A percentile compares a stretch with the other conserved stretches of the same genome.
Evolutionary conservation across 2,329 filamentous ascomycete genomes (phyloP).

Genomic region (Ophiostoma novo-ulmi): DNA sequence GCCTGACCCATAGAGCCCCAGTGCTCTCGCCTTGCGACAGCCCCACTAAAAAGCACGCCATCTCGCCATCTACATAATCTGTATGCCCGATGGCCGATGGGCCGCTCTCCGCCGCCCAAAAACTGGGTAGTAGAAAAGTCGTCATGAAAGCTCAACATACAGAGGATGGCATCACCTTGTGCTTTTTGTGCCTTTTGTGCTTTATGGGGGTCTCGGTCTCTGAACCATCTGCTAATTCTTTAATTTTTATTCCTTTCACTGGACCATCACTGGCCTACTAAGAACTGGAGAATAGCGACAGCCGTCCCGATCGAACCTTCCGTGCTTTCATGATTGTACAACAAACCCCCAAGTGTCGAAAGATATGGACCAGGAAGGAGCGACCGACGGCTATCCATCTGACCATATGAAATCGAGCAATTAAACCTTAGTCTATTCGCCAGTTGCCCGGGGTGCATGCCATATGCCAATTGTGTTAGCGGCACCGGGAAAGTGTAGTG

Average conservation of each 20-base stretch:
- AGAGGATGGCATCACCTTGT: slow-evolving; percentile 18
- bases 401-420: slow-evolving; percentile 23
- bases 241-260: background rate
- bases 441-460: slow-evolving; percentile 21
- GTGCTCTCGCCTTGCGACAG: slow-evolving; percentile 19
- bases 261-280: slow-evolving; percentile 3
- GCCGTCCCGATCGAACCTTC: slow-evolving; percentile 21
- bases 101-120: slow-evolving; percentile 17
- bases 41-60: slow-evolving; percentile 35
- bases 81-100: slow-evolving; percentile 22
- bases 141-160: slow-evolving; percentile 17
- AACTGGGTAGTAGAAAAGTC: slow-evolving; percentile 17
- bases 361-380: slow-evolving; percentile 10
- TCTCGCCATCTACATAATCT: slow-evolving; percentile 34
- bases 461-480: slow-evolving; percentile 20
- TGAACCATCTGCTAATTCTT: background rate
- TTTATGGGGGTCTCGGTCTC: slow-evolving; percentile 6
- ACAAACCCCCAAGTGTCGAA: slow-evolving; percentile 10
- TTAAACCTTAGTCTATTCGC: slow-evolving; percentile 20
- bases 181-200: background rate
- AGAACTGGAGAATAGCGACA: slow-evolving; percentile 22
- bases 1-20: slow-evolving; percentile 1
- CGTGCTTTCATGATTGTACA: slow-evolving; percentile 11
- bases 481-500: slow-evolving; percentile 18
- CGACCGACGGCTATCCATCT: slow-evolving; percentile 16